Conservation (phyloP, 345 rosid species). For the Ceriops decandra region DNA sequence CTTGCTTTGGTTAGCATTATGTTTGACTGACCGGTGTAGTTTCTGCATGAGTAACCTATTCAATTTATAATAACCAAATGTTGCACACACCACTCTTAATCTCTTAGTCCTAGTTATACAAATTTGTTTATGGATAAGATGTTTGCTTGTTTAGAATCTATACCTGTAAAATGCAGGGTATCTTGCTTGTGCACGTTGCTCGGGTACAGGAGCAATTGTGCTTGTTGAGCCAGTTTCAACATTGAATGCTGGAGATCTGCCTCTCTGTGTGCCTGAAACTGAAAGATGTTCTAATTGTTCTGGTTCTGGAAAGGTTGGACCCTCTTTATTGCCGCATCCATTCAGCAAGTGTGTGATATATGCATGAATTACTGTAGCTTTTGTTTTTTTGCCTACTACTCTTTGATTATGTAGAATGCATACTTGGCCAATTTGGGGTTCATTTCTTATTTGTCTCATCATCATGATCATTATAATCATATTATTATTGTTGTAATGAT, state of each 20-base stretch:
- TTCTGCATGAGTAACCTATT: too few relatives aligned
- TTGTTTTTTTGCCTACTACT: not conserved
- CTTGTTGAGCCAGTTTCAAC: slow-evolving; percentile 67
- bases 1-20: too few relatives aligned
- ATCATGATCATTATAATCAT: too few relatives aligned
- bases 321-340: not conserved
- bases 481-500: too few relatives aligned
- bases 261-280: slow-evolving; percentile 55
- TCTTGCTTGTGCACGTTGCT: slow-evolving; percentile 97
- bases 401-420: not conserved
- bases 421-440: too few relatives aligned
- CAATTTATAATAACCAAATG: too few relatives aligned
- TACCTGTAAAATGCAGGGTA: slow-evolving; percentile 52
- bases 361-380: too few relatives aligned
- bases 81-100: too few relatives aligned
- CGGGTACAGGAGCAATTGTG: slow-evolving; percentile 70
- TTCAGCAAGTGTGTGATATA: not conserved
- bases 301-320: slow-evolving; percentile 84
- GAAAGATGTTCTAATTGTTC: slow-evolving; percentile 96
- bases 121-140: too few relatives aligned
- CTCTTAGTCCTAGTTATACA: too few relatives aligned
- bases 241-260: slow-evolving; percentile 42
- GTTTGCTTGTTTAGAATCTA: not conserved
- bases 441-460: too few relatives aligned
- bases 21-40: too few relatives aligned